Evolutionary conservation across 345 rosid species (phyloP).

Genomic region (Melaleuca quinquenervia): DNA sequence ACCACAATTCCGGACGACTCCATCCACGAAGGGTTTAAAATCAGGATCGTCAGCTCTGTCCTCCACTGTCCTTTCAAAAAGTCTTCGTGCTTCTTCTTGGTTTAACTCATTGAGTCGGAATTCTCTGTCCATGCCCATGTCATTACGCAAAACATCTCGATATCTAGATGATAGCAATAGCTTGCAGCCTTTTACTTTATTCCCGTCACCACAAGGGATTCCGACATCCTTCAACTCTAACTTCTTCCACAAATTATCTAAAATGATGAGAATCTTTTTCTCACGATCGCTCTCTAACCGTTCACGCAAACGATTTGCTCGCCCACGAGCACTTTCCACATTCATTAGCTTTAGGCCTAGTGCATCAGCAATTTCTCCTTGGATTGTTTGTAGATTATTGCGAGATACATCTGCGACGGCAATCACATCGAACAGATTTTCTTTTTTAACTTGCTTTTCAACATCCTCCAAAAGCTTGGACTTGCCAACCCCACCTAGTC

Average conservation of each 20-base stretch:
- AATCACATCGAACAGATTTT: not conserved
- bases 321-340: not conserved
- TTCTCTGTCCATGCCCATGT: not conserved
- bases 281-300: not conserved
- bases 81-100: slow-evolving; percentile 2
- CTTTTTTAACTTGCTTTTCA: not conserved
- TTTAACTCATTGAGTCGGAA: not conserved
- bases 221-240: slow-evolving; percentile 10
- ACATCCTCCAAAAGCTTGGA: slow-evolving; percentile 7
- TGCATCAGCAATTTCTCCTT: slow-evolving; percentile 5
- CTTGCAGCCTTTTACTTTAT: slow-evolving; percentile 7
- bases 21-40: not conserved
- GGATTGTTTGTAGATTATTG: not conserved
- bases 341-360: not conserved
- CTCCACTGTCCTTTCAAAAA: not conserved
- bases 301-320: not conserved
- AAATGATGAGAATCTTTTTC: slow-evolving; percentile 12
- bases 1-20: not conserved
- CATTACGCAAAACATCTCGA: not conserved
- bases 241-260: slow-evolving; percentile 18
- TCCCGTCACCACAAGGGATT: not conserved
- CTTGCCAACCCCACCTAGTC: not conserved
- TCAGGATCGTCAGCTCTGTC: not conserved
- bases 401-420: not conserved
- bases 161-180: slow-evolving; percentile 12